Evolutionary conservation across 495 filamentous ascomycete genomes (phyloP), one percentile per base, ranked within the genome.

Genomic region (Neurospora africana): DNA sequence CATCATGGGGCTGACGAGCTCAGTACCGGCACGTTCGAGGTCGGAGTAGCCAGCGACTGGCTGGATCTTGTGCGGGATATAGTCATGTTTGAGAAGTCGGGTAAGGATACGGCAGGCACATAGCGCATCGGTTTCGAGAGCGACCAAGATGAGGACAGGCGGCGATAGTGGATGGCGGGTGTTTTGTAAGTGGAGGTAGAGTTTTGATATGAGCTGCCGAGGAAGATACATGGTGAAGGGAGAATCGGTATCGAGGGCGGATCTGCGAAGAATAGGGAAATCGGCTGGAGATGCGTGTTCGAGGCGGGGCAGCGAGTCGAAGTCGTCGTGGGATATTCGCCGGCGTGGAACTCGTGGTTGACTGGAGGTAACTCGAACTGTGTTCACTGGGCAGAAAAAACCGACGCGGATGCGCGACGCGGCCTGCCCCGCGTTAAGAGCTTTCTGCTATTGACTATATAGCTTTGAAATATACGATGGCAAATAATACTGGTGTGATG

Each of bases 31-130:
- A 76, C 89, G 88, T 76, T 91, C 84, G 43, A 99, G 90, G 77
- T 98, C 95, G 74, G 89, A 90, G 89, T 98, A 98, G 39, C 95
- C 95, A 19, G 91, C 87, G 41, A 99, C 90, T 5, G 96, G 95
- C 75, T 97, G 92, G 73, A 98, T 97, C 85, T 97, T 98, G 82
- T 98, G 95, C n/a, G 91, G 91, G 75, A 99, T 96, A 79, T 95
- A 98, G 85, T 99, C 95, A 84, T 93, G 91, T 84, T 95, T 97
- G 69, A 99, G 86, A 21, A 98, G 87, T 17, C 89, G 87, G 2
- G 95, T 95, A 19, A 99, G 88, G 70, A 99, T 98, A 69, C 94
- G 93, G 77, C 93, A 94, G 69, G 94, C 96, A 82, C 95, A 98
- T 41, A 99, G 89, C 69, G 95, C 92, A 84, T 99, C 95, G 65